These are phyloP conservation scores for Xerocomus brunneocitrinus DNA, from an alignment of 768 basidiomycete genomes.

Conservation along the genomic window DNA sequence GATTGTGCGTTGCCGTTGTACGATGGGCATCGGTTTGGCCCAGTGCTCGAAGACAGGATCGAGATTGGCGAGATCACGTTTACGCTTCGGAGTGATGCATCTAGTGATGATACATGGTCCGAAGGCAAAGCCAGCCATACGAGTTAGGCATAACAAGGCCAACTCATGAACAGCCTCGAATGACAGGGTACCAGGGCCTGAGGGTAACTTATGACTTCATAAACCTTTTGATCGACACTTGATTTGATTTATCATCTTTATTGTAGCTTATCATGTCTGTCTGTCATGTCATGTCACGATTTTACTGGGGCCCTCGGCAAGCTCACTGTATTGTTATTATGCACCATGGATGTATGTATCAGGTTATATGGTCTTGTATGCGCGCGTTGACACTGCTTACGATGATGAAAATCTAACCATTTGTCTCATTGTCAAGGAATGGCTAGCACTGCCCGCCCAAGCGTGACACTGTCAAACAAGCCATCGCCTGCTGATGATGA, in stretches of 20 bases:
- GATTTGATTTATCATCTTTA: not conserved
- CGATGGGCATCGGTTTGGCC: constrained; percentile 6
- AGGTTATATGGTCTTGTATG: not conserved
- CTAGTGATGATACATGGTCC: not conserved
- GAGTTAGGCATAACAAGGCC: not conserved
- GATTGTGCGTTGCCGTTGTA: constrained; percentile 23
- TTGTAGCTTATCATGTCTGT: not conserved
- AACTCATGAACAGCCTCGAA: not conserved
- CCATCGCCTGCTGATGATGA: not conserved
- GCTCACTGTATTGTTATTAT: constrained; percentile 3
- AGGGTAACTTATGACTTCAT: not conserved
- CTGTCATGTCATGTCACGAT: not conserved
- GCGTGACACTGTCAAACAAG: not conserved
- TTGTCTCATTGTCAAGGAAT: not conserved
- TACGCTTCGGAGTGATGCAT: constrained; percentile 3
- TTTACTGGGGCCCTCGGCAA: not conserved
- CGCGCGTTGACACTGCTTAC: not conserved
- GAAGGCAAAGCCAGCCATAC: not conserved
- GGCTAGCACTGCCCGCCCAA: not conserved
- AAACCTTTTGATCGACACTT: not conserved
- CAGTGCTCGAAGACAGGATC: constrained; percentile 15
- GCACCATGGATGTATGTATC: not conserved
- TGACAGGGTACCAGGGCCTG: not conserved
- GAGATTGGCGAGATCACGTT: constrained; percentile 24
- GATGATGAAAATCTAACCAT: not conserved